These are phyloP conservation scores for Tothia fuscella DNA, from an alignment of 2,329 filamentous ascomycete genomes.

Conservation along the genomic window DNA sequence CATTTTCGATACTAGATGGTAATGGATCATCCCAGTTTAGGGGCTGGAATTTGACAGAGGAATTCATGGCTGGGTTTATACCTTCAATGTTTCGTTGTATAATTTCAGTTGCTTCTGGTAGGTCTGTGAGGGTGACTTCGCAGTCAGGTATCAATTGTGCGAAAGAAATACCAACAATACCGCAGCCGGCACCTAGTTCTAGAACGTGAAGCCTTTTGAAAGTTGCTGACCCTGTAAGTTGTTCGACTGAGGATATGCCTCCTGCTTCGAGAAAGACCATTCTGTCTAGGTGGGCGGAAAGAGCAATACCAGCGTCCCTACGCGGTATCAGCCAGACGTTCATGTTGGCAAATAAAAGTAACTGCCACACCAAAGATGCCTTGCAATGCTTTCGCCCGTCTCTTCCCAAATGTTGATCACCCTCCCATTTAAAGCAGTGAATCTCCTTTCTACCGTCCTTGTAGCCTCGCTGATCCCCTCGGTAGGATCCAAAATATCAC, in stretches of 20 bases:
- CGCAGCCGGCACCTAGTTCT: slow-evolving; percentile 57
- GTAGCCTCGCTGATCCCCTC: slow-evolving; percentile 30
- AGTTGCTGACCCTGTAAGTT: slow-evolving; percentile 25
- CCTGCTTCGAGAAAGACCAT: slow-evolving; percentile 23
- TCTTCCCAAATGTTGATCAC: slow-evolving; percentile 51
- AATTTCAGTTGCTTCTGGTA: slow-evolving; percentile 51
- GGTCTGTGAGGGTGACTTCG: slow-evolving; percentile 50
- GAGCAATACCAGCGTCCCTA: slow-evolving; percentile 48
- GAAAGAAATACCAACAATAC: slow-evolving; percentile 54
- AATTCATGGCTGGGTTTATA: slow-evolving; percentile 31
- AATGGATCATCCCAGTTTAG: slow-evolving; percentile 53
- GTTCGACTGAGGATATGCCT: slow-evolving; percentile 24
- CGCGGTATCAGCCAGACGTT: slow-evolving; percentile 14
- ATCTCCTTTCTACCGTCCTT: slow-evolving; percentile 44
- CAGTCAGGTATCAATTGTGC: slow-evolving; percentile 40
- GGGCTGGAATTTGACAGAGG: slow-evolving; percentile 35
- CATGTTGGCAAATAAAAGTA: neutral
- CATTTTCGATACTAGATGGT: slow-evolving; percentile 22
- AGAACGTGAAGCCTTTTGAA: slow-evolving; percentile 39
- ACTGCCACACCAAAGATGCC: slow-evolving; percentile 54
- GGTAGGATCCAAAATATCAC: slow-evolving; percentile 30
- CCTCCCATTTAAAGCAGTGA: slow-evolving; percentile 30
- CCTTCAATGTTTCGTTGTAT: slow-evolving; percentile 42
- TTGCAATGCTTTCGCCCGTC: slow-evolving; percentile 59
- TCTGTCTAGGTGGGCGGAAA: slow-evolving; percentile 40